A percentile compares a stretch with the other conserved stretches of the same genome.
Conservation (phyloP, 1,284 basidiomycete species). For the Apiotrichum gracile region DNA sequence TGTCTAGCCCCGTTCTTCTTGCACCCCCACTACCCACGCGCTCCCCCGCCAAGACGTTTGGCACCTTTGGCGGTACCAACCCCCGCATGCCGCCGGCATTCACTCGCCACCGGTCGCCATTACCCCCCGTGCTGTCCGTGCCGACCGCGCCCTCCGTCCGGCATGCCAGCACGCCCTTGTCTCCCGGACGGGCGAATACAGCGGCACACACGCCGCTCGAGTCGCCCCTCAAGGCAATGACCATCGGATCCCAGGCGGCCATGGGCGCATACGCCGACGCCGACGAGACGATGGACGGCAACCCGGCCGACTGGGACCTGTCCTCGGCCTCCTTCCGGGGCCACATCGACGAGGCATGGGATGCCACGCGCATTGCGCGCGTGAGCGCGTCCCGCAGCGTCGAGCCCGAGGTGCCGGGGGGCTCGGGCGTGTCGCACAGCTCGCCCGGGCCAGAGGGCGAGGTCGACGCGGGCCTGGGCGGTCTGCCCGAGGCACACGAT, state of each 20-base stretch:
- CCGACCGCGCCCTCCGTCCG: too few species aligned
- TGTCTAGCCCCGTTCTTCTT: too few species aligned
- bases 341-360: conserved; percentile 10
- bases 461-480: neutral
- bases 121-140: too few species aligned
- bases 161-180: neutral
- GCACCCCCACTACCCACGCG: too few species aligned
- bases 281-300: conserved; percentile 18
- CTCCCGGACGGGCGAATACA: neutral
- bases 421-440: neutral
- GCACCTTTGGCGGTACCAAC: too few species aligned
- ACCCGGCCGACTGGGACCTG: conserved; percentile 18
- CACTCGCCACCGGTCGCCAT: neutral
- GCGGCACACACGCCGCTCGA: neutral
- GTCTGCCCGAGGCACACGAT: neutral
- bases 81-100: neutral
- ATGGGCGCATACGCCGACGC: neutral
- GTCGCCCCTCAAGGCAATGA: neutral
- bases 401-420: neutral
- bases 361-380: conserved; percentile 9
- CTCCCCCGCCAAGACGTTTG: too few species aligned
- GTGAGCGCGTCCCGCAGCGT: neutral
- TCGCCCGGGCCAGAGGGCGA: neutral
- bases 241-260: neutral
- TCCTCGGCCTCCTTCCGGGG: conserved; percentile 3